Conservation (phyloP, 1,139 yeast genomes). For the Blastobotrys illinoisensis region DNA sequence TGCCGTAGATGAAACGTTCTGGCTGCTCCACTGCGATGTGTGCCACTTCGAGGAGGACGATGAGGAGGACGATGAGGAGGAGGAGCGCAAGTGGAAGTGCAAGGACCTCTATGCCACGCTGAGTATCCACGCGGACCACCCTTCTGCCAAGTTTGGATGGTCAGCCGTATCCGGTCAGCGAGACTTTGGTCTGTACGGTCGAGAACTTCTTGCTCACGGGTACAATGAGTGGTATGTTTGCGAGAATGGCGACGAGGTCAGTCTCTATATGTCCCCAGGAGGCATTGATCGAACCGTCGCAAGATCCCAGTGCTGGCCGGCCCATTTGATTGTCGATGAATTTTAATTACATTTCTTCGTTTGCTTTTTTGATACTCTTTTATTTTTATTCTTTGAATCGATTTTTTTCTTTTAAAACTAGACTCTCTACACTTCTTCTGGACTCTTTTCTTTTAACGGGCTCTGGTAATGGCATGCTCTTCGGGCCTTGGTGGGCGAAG, state of each 20-base stretch:
- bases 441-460: too few species aligned
- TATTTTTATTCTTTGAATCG: neutral
- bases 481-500: neutral
- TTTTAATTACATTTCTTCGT: neutral
- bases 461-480: too few species aligned
- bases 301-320: neutral
- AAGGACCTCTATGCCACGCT: neutral
- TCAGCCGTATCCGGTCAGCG: neutral
- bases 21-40: neutral
- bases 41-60: neutral
- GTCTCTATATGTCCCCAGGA: neutral
- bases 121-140: neutral
- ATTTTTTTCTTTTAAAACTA: neutral
- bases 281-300: neutral
- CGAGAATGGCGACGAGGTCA: neutral
- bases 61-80: neutral
- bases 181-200: neutral
- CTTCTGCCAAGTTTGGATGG: neutral
- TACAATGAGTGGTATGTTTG: constrained; percentile 8
- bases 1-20: neutral
- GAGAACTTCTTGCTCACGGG: neutral
- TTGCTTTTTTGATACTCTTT: neutral
- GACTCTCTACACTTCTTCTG: too few species aligned
- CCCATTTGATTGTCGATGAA: neutral
- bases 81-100: neutral